Evolutionary conservation across 371 early-diverging fungal genomes (phyloP), one percentile per base, ranked within the genome.

Genomic region (Apophysomyces ossiformis): DNA sequence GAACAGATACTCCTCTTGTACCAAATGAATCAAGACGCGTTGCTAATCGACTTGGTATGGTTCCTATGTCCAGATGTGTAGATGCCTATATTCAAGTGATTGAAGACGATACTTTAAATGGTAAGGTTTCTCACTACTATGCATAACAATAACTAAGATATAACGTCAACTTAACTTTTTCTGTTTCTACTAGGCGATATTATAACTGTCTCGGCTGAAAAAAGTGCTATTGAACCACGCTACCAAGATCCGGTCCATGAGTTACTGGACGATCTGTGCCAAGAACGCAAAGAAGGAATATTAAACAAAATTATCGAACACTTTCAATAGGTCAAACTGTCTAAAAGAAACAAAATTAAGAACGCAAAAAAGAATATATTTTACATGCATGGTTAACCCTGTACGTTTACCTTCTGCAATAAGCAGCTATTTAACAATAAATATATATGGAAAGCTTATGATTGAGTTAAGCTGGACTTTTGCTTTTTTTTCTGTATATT

Each of bases 1-100:
- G 11, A 16, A 67, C 39, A 79, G 76, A 73, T 64, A 77, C 73
- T 47, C 77, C 80, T 43, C 72, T 75, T 69, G 38, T 68, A 21
- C 47, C 66, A n/a, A 61, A 61, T 8, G 66, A 58, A 63, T 61
- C 65, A 15, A 58, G 61, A 36, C 36, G 32, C 11, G 62, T 68
- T 37, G 66, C 63, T 7, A 46, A 12, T 46, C 65, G 58, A 8
- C 47, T 73, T 57, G 77, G 77, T 5, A 66, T 64, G 56, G 71
- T 76, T 0, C 50, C 73, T 12, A 76, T 76, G 71, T 41, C 63
- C 0, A 57, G 54, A 13, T 73, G 73, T 21, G 59, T 71, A 7
- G 64, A 69, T 37, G 77, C 73, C 12, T 76, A 73, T 66, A 46
- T 76, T 6, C 69, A 58, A 5, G 43, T 63, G 0, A 70, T 76